These are phyloP conservation scores for Tilletiaria anomala DNA, from an alignment of 1,284 basidiomycete species.

Conservation along the genomic window DNA sequence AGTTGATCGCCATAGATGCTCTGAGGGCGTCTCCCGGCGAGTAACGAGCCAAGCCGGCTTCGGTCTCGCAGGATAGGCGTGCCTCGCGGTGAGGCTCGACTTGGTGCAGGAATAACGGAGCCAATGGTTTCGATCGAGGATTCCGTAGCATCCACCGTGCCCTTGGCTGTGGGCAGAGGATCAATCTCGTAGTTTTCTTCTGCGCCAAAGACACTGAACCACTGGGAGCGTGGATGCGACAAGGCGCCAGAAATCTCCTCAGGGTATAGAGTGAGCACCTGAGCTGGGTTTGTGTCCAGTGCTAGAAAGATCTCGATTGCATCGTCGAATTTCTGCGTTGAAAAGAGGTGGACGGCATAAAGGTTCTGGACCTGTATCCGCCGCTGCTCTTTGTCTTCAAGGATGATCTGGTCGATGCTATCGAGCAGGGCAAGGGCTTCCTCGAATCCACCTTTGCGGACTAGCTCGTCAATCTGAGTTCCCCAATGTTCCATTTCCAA, in stretches of 20 bases:
- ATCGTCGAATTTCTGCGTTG: constrained; percentile 52
- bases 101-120: too few species aligned
- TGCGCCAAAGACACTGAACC: constrained; percentile 72
- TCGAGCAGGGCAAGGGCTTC: constrained; percentile 71
- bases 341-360: constrained; percentile 59
- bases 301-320: constrained; percentile 79
- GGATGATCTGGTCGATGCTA: constrained; percentile 50
- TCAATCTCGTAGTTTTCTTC: too few species aligned
- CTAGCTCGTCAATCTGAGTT: constrained; percentile 71
- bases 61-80: too few species aligned
- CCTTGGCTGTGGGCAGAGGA: too few species aligned
- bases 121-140: too few species aligned
- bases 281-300: constrained; percentile 79
- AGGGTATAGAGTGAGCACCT: constrained; percentile 80
- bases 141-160: too few species aligned
- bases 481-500: constrained; percentile 59
- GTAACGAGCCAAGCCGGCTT: too few species aligned
- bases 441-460: constrained; percentile 55
- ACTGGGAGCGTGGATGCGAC: constrained; percentile 53
- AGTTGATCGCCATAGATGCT: too few species aligned
- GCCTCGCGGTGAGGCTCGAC: too few species aligned
- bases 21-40: too few species aligned
- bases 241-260: constrained; percentile 65
- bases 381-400: constrained; percentile 50
- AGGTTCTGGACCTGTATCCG: constrained; percentile 44